Conservation (phyloP, 2,329 filamentous ascomycete species). For the Penicillium digitatum region DNA sequence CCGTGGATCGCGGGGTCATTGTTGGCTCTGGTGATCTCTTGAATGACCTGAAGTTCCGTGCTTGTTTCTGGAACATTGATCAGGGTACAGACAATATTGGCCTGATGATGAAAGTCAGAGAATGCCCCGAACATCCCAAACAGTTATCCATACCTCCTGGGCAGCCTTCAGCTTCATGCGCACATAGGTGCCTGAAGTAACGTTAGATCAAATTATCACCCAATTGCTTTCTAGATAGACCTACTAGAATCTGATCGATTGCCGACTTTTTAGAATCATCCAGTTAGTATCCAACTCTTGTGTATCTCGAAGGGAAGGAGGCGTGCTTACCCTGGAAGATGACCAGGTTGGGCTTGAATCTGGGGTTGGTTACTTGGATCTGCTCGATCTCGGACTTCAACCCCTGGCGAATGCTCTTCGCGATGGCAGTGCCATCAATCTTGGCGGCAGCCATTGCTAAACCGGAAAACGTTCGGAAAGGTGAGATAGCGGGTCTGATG, state of each 20-base stretch:
- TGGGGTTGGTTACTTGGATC: conserved; percentile 75
- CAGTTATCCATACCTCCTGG: conserved; percentile 60
- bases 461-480: conserved; percentile 45
- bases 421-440: conserved; percentile 94
- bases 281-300: conserved; percentile 1
- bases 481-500: conserved; percentile 16
- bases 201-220: background rate
- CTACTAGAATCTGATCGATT: conserved; percentile 87
- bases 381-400: conserved; percentile 75
- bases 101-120: conserved; percentile 49
- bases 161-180: conserved; percentile 99
- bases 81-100: conserved; percentile 83
- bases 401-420: conserved; percentile 80
- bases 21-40: conserved; percentile 77
- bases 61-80: conserved; percentile 78
- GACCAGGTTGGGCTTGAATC: conserved; percentile 83
- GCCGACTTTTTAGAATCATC: conserved; percentile 60
- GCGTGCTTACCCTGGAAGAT: conserved; percentile 78
- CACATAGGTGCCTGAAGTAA: conserved; percentile 80
- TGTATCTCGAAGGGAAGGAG: background rate
- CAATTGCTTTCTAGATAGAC: conserved; percentile 32
- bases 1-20: conserved; percentile 82
- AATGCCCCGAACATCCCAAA: conserved; percentile 1
- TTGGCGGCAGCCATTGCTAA: conserved; percentile 79
- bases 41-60: conserved; percentile 78